Evolutionary conservation across 2,329 filamentous ascomycete genomes (phyloP), one percentile per base, ranked within the genome.

Genomic region (Diatrype stigma): DNA sequence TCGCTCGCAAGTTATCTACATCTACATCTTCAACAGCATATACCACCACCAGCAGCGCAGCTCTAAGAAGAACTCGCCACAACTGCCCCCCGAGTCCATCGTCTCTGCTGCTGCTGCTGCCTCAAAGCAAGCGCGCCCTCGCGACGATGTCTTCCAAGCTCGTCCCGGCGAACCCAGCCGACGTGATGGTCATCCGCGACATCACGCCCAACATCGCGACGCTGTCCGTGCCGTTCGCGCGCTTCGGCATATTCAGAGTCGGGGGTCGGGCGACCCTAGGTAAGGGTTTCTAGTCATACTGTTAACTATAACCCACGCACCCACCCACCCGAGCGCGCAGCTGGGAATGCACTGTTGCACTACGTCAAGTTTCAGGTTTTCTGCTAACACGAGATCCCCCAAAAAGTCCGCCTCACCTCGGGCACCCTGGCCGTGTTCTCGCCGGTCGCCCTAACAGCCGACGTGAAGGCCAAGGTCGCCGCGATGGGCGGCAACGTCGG

Each of bases 101-200:
- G 23, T n/a, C n/a, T n/a, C n/a, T n/a, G n/a, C n/a, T n/a, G n/a
- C n/a, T n/a, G n/a, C n/a, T n/a, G n/a, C n/a, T n/a, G n/a, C 45
- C 22, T 6, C 50, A 45, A 44, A 34, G 47, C 16, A 42, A 11
- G 46, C 58, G 56, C 17, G 38, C 51, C 32, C 23, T 55, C 16
- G 42, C 58, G 60, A 64, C 48, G 58, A 86, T 86, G 82, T 81
- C 82, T 50, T 74, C 76, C 7, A 80, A 84, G 62, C 79, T 90
- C 50, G 79, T 89, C 51, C 86, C 87, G 4, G 62, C 73, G 16
- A 85, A 93, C 61, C 91, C 92, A 12, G 80, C 84, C 17, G 83
- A 89, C 63, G 85, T 94, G 56, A 95, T 96, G 87, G 90, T 96
- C 54, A 93, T 96, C 63, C 89, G 93, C 56, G 81, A 91, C 61